A percentile compares a stretch with the other conserved stretches of the same genome.
phyloP scores from a whole-genome alignment of 768 basidiomycete genomes.

The Amanita inopinata region DNA sequence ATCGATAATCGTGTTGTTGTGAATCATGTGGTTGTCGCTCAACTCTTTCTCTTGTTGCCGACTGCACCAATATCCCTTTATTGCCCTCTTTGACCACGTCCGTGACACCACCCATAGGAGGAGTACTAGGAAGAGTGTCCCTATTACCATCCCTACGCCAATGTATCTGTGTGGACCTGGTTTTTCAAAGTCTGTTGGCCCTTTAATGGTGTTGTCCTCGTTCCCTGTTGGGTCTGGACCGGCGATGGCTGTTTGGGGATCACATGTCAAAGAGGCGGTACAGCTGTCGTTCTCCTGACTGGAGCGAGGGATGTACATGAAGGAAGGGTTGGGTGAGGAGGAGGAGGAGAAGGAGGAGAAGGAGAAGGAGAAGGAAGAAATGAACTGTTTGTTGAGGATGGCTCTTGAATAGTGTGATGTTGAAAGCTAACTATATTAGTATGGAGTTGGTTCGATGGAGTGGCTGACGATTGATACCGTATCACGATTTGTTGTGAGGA shows the following conservation, averaged over 20 bases:
- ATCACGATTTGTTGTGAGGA: conserved; percentile 13
- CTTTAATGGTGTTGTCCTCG: conserved; percentile 11
- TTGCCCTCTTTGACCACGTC: conserved; percentile 24
- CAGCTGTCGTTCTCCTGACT: conserved; percentile 19
- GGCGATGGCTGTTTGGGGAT: conserved; percentile 17
- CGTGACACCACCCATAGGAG: conserved; percentile 28
- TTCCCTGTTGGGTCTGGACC: conserved; percentile 17
- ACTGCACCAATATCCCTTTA: conserved; percentile 13
- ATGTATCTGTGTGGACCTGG: conserved; percentile 34
- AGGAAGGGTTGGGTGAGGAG: conserved; percentile 8
- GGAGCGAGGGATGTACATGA: conserved; percentile 23
- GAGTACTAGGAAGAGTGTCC: conserved; percentile 23
- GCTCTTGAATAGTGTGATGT: conserved; percentile 9
- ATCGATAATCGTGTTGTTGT: conserved; percentile 7
- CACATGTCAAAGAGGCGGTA: conserved; percentile 11
- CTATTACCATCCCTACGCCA: conserved; percentile 32
- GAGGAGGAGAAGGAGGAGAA: conserved; percentile 8
- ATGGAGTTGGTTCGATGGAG: conserved; percentile 17
- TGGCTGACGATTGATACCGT: conserved; percentile 23
- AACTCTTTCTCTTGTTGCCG: conserved; percentile 6
- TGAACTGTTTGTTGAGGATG: background rate
- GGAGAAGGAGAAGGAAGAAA: background rate
- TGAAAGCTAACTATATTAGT: conserved; percentile 17
- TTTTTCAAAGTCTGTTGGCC: conserved; percentile 17
- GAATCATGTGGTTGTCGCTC: background rate